Evolutionary conservation across 2,329 filamentous ascomycete genomes (phyloP), one percentile per base, ranked within the genome.

Genomic region (Metarhizium album): DNA sequence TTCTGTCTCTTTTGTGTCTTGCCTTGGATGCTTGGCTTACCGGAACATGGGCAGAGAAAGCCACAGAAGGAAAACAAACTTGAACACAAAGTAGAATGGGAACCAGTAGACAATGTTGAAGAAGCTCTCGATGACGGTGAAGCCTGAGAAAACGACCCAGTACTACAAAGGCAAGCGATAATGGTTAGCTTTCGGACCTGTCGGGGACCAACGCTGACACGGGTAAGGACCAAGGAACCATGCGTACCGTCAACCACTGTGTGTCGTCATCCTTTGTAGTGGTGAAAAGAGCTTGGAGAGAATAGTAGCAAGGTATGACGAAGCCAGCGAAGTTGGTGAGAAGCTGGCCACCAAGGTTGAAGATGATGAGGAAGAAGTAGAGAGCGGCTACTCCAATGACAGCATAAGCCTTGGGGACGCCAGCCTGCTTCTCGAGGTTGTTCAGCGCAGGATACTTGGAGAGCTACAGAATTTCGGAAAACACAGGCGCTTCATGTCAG

Each of bases 61-160:
- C 93, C 93, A 98, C 69, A 98, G 84, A 63, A 97, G 80, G 70
- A 97, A 86, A 67, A 94, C 76, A 68, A 98, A 96, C 82, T 98
- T 98, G 86, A 98, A 97, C 68, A 90, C 91, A 74, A 88, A 98
- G 86, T 98, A 98, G 78, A 98, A 98, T 67, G 93, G 86, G 77
- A 94, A 89, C 87, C 87, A 94, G 80, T 93, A 93, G 57, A 91
- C 86, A 57, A 89, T 86, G 72, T 79, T 90, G 64, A 94, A 73
- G 55, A 86, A 78, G 70, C 86, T 90, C 79, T 94, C 88, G 61
- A 89, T 66, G 47, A 93, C 86, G 55, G 85, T 90, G 71, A 93
- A 82, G 72, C 87, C 84, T 50, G 87, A 75, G 65, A 87, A 93
- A 55, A 88, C 85, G 53, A 94, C 86, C 87, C 87, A 94, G 76